These are phyloP conservation scores for Rugonectria rugulosa DNA, from an alignment of 2,329 filamentous ascomycete genomes.

Conservation along the genomic window DNA sequence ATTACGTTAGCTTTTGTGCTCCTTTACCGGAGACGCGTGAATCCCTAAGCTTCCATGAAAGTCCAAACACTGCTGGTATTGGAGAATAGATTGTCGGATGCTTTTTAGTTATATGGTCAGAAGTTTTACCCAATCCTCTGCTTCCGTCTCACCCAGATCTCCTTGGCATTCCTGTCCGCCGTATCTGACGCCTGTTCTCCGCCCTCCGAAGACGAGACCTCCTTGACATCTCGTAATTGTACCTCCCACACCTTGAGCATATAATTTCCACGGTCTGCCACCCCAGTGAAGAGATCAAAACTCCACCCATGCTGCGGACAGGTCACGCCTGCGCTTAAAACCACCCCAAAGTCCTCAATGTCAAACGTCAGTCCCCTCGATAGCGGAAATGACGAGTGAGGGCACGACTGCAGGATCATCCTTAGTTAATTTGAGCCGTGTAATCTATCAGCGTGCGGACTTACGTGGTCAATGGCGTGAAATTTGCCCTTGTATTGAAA, in stretches of 20 bases:
- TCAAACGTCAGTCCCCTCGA: slow-evolving; percentile 70
- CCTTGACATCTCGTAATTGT: slow-evolving; percentile 52
- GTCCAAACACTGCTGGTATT: too few relatives aligned
- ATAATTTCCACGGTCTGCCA: slow-evolving; percentile 68
- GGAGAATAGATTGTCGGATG: neutral
- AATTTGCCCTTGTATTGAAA: slow-evolving; percentile 70
- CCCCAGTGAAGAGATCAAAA: slow-evolving; percentile 72
- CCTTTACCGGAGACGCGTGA: too few relatives aligned
- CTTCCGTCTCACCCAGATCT: slow-evolving; percentile 55
- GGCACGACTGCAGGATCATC: slow-evolving; percentile 60
- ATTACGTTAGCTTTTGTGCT: neutral
- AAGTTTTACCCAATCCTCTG: slow-evolving; percentile 44
- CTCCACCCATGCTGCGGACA: slow-evolving; percentile 78
- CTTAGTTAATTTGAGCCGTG: neutral
- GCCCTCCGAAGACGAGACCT: fast-evolving
- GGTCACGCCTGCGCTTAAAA: slow-evolving; percentile 66
- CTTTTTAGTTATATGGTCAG: neutral
- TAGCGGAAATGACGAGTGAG: slow-evolving; percentile 72
- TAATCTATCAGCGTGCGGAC: slow-evolving; percentile 34
- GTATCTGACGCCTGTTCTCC: neutral
- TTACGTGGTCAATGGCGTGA: slow-evolving; percentile 74
- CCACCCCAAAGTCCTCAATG: slow-evolving; percentile 75
- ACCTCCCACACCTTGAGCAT: slow-evolving; percentile 70
- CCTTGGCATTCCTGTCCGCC: slow-evolving; percentile 31
- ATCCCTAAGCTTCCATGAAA: too few relatives aligned